A percentile compares a stretch with the other conserved stretches of the same genome.
phyloP scores from a whole-genome alignment of 2,329 filamentous ascomycete genomes.

The Xylaria sp. region DNA sequence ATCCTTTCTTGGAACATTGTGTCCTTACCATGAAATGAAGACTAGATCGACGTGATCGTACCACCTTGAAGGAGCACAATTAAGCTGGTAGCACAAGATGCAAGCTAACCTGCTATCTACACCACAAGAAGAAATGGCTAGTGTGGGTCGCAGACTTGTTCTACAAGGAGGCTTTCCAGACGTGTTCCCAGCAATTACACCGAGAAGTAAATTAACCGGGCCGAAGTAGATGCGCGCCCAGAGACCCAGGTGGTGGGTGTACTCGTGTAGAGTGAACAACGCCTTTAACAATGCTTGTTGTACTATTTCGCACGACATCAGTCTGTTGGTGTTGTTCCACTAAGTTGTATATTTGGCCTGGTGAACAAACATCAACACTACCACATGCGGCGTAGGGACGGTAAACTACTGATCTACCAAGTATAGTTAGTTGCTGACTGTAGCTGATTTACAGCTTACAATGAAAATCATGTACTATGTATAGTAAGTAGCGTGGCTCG shows the following conservation, averaged over 20 bases:
- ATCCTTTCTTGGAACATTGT: background rate
- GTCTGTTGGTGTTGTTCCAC: background rate
- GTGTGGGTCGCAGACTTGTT: background rate
- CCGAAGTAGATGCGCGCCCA: slow-evolving; percentile 19
- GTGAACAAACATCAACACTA: background rate
- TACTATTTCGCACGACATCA: background rate
- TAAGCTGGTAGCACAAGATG: slow-evolving; percentile 4
- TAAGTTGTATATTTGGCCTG: too few species aligned
- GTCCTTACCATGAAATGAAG: slow-evolving; percentile 1
- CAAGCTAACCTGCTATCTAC: slow-evolving; percentile 5
- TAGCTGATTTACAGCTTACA: background rate
- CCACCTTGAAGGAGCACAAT: background rate
- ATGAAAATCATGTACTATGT: background rate
- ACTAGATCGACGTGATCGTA: background rate
- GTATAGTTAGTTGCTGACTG: background rate
- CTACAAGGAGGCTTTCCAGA: slow-evolving; percentile 4
- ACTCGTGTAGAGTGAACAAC: background rate
- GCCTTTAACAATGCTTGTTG: too few species aligned
- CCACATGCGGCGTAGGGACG: background rate
- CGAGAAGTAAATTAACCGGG: slow-evolving; percentile 26
- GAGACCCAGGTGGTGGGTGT: background rate
- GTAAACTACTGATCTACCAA: background rate
- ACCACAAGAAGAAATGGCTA: background rate
- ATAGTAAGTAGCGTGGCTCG: background rate
- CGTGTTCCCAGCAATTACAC: background rate